These are phyloP conservation scores for Stromatinia cepivora DNA, from an alignment of 2,329 filamentous ascomycete genomes.

Conservation along the genomic window DNA sequence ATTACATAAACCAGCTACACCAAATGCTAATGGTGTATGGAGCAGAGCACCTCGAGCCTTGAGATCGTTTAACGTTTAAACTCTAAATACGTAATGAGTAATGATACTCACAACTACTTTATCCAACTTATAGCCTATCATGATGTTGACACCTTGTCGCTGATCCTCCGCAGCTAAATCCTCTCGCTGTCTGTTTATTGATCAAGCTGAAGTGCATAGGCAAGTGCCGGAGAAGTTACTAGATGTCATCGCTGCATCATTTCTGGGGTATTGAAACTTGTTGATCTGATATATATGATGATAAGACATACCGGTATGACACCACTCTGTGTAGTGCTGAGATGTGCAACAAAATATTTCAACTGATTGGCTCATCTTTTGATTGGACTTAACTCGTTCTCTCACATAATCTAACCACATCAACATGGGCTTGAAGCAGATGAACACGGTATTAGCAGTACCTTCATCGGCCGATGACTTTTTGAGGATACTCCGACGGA, in stretches of 20 bases:
- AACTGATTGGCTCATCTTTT: not conserved
- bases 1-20: not conserved
- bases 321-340: not conserved
- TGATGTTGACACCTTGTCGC: not conserved
- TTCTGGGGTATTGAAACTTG: not conserved
- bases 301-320: not conserved
- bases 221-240: not conserved
- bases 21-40: not conserved
- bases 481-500: slow-evolving; percentile 25
- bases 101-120: not conserved
- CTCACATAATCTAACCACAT: not conserved
- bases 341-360: not conserved
- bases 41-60: not conserved
- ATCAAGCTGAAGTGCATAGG: not conserved
- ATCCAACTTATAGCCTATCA: not conserved
- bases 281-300: not conserved
- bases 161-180: not conserved
- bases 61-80: not conserved
- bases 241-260: not conserved
- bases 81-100: not conserved
- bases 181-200: not conserved
- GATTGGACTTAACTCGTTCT: not conserved
- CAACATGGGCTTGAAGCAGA: not conserved
- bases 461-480: not conserved
- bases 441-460: not conserved